phyloP scores from a whole-genome alignment of 805 yeast genomes.

The Candida oleophila region DNA sequence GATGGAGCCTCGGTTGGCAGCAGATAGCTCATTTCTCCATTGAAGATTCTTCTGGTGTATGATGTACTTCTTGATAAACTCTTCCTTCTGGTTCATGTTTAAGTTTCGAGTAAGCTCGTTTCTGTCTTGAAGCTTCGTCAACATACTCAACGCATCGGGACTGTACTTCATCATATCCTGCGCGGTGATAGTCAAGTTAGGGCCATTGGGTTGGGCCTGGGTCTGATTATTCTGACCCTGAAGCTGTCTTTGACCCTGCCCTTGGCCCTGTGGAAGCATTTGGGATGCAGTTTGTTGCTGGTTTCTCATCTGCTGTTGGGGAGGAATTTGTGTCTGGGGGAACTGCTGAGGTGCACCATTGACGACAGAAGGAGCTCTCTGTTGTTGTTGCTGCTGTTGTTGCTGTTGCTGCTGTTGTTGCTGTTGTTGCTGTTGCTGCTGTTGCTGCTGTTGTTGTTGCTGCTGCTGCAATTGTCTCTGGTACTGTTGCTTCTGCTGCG shows the following conservation, averaged over 20 bases:
- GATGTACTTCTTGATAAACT: conserved; percentile 37
- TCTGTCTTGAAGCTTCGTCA: conserved; percentile 34
- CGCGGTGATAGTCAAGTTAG: conserved; percentile 31
- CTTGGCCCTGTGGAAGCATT: conserved; percentile 17
- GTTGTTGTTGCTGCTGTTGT: conserved; percentile 24
- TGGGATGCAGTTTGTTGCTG: conserved; percentile 29
- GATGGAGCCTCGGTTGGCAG: conserved; percentile 8
- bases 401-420: conserved; percentile 5
- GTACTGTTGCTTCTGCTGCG: conserved; percentile 40
- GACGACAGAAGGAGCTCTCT: conserved; percentile 21
- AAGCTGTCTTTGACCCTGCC: conserved; percentile 1
- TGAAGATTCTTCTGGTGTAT: conserved; percentile 34
- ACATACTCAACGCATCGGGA: conserved; percentile 39
- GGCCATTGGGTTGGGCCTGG: conserved; percentile 19
- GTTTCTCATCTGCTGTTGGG: conserved; percentile 24
- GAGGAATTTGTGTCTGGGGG: neutral
- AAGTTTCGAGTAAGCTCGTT: conserved; percentile 33
- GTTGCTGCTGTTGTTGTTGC: conserved; percentile 18
- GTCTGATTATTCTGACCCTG: conserved; percentile 9
- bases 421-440: conserved; percentile 19
- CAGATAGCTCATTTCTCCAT: conserved; percentile 26
- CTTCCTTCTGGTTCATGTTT: conserved; percentile 37
- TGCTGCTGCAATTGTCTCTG: conserved; percentile 36
- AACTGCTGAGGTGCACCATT: conserved; percentile 11
- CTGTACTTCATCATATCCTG: conserved; percentile 40